A percentile compares a stretch with the other conserved stretches of the same genome.
Evolutionary conservation across 768 basidiomycete genomes (phyloP).

Genomic region (Crassisporium funariophilum): DNA sequence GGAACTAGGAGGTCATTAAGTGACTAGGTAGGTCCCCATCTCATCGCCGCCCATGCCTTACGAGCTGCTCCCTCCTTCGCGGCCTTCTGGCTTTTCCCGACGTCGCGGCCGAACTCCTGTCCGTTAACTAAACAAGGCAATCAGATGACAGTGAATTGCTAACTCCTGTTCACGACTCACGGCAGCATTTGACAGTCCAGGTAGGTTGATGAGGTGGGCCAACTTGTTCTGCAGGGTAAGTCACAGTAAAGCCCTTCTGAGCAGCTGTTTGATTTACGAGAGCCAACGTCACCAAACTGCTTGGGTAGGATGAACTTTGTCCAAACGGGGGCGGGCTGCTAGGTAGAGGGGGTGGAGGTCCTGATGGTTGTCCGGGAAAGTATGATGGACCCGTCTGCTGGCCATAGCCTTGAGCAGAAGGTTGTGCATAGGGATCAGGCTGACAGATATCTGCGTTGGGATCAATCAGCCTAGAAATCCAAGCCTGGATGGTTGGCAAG

Average conservation of each 20-base stretch:
- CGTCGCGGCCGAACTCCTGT: conserved; percentile 48
- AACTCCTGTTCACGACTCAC: conserved; percentile 35
- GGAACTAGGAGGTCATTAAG: conserved; percentile 18
- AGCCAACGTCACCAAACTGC: conserved; percentile 42
- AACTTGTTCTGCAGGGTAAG: conserved; percentile 46
- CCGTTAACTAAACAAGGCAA: too few relatives aligned
- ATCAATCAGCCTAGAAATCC: conserved; percentile 61
- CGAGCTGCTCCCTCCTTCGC: conserved; percentile 73
- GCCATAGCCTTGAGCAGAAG: conserved; percentile 1
- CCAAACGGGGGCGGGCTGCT: conserved; percentile 5
- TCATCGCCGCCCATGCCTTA: conserved; percentile 52
- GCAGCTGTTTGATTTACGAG: conserved; percentile 55
- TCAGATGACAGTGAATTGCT: too few relatives aligned
- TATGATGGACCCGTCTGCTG: conserved; percentile 9
- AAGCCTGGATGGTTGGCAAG: conserved; percentile 46
- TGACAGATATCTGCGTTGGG: conserved; percentile 35
- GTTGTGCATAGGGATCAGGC: conserved; percentile 1
- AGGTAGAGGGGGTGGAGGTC: conserved; percentile 28
- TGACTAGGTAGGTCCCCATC: conserved; percentile 45
- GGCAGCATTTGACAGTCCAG: conserved; percentile 56
- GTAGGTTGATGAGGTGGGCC: conserved; percentile 58
- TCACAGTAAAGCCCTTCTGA: conserved; percentile 46
- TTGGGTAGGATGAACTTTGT: conserved; percentile 13
- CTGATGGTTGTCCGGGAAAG: conserved; percentile 32
- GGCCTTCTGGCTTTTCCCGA: conserved; percentile 61